A percentile compares a stretch with the other conserved stretches of the same genome.
Evolutionary conservation across 169 alveolate genomes (phyloP).

Genomic region (Perkinsus marinus): DNA sequence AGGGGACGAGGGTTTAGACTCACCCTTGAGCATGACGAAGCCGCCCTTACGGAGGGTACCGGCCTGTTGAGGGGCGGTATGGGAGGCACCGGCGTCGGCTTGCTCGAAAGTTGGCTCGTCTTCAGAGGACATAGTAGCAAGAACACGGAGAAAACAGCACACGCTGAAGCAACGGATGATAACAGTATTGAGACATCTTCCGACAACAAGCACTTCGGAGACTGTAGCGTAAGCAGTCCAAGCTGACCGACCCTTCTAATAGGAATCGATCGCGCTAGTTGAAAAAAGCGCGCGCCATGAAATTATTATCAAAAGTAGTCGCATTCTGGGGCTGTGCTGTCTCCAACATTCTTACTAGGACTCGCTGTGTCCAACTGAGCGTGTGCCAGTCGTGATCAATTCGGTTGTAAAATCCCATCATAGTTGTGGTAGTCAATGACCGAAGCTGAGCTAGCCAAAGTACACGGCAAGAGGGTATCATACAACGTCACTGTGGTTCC

Average conservation of each 20-base stretch:
- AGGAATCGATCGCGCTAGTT: not conserved
- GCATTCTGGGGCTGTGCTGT: too few species aligned
- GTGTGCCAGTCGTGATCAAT: too few species aligned
- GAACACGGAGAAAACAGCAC: not conserved
- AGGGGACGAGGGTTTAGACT: constrained; percentile 10
- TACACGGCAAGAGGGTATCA: not conserved
- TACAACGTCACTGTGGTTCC: not conserved
- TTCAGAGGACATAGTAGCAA: constrained; percentile 18
- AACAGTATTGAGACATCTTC: too few species aligned
- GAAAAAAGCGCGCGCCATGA: not conserved
- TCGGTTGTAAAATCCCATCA: too few species aligned
- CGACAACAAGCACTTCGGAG: too few species aligned
- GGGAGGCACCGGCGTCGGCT: constrained; percentile 87
- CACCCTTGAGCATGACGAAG: constrained; percentile 89
- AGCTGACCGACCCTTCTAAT: too few species aligned
- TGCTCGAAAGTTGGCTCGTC: constrained; percentile 52
- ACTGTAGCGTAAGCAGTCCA: too few species aligned
- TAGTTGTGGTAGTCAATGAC: not conserved
- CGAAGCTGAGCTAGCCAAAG: not conserved
- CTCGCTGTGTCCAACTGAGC: too few species aligned
- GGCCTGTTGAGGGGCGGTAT: constrained; percentile 84
- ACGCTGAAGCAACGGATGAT: not conserved
- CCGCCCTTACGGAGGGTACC: constrained; percentile 91
- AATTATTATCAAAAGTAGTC: too few species aligned
- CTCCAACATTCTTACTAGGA: too few species aligned